Conservation (phyloP, 169 alveolate genomes). For the Eimeria maxima region DNA sequence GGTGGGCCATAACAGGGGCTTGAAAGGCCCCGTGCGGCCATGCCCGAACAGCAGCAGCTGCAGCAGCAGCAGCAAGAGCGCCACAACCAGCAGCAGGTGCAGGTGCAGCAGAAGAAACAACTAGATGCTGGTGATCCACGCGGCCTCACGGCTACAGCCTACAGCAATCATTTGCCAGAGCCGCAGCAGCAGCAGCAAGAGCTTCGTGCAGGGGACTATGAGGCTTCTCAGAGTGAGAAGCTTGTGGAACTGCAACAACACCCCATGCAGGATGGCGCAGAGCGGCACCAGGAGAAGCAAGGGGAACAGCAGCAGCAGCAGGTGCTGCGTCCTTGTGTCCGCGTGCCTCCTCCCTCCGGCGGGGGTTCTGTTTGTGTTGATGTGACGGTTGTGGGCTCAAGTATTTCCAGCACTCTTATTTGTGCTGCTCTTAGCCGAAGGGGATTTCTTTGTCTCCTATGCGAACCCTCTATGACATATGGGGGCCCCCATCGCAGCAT, state of each 20-base stretch:
- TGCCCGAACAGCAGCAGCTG: background rate
- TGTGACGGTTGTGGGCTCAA: slow-evolving; percentile 10
- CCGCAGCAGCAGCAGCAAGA: slow-evolving; percentile 26
- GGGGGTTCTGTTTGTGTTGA: slow-evolving; percentile 55
- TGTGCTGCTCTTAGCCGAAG: slow-evolving; percentile 64
- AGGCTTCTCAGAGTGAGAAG: background rate
- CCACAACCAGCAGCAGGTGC: background rate
- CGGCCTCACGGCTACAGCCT: background rate
- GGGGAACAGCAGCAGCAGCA: background rate
- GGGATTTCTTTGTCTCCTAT: slow-evolving; percentile 56
- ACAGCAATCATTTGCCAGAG: background rate
- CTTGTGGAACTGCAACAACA: background rate
- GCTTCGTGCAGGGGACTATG: background rate
- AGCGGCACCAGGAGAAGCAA: slow-evolving; percentile 4
- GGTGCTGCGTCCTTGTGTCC: slow-evolving; percentile 12
- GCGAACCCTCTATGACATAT: slow-evolving; percentile 38
- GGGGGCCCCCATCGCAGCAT: slow-evolving; percentile 77
- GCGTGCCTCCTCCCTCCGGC: slow-evolving; percentile 47
- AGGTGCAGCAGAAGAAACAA: background rate
- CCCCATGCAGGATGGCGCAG: background rate
- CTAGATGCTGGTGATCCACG: background rate
- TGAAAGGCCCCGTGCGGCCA: slow-evolving; percentile 11
- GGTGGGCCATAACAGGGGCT: background rate
- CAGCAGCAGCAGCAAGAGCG: background rate
- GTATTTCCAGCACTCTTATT: slow-evolving; percentile 44